These are phyloP conservation scores for Fraxinus latifolia DNA, from an alignment of 305 asterid species.

Conservation along the genomic window DNA sequence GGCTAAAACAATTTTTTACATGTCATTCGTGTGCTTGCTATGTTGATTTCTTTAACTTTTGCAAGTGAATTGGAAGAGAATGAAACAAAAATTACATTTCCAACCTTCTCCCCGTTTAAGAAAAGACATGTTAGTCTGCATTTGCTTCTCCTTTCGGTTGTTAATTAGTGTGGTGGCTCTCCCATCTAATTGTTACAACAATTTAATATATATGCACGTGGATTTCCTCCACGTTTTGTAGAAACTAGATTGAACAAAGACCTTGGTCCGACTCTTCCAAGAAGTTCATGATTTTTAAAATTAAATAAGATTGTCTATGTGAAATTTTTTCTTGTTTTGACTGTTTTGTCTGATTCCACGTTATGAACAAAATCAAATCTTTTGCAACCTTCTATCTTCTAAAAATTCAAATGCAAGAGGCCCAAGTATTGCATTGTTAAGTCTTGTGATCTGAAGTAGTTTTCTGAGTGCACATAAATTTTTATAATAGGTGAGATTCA, in stretches of 20 bases:
- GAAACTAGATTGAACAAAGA: background rate
- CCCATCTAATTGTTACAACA: constrained; percentile 3
- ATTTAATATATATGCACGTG: background rate
- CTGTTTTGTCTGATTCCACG: background rate
- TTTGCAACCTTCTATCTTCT: background rate
- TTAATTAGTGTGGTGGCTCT: background rate
- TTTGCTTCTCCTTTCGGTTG: background rate
- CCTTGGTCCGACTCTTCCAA: background rate
- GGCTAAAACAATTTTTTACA: background rate
- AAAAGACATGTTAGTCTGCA: background rate
- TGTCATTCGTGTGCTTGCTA: background rate
- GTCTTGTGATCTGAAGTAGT: background rate
- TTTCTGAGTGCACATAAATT: background rate
- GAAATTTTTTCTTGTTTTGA: background rate
- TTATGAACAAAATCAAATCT: background rate
- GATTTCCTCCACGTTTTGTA: background rate
- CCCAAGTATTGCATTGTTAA: background rate
- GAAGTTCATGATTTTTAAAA: background rate
- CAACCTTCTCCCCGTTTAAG: background rate
- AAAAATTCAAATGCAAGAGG: background rate
- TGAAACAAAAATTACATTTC: background rate
- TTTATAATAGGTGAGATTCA: background rate
- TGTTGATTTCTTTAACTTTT: background rate
- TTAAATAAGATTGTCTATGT: background rate
- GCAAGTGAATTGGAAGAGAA: background rate